phyloP scores from a whole-genome alignment of 2,329 filamentous ascomycete species.

The Neonectria hederae region DNA sequence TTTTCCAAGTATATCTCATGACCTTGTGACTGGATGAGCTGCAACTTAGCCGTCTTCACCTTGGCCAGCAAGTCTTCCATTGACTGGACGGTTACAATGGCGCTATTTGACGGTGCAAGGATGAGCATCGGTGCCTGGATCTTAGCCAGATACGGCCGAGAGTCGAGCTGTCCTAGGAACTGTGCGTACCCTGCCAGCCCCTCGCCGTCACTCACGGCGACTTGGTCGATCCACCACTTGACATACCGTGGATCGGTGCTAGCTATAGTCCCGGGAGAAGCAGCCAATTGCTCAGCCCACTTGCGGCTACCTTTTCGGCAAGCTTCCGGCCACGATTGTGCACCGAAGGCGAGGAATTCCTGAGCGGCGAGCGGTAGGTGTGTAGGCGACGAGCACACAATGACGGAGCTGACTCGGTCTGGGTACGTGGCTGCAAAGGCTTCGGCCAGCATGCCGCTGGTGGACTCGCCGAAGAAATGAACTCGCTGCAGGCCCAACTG shows the following conservation, averaged over 20 bases:
- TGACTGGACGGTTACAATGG: slow-evolving; percentile 10
- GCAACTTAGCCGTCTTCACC: slow-evolving; percentile 1
- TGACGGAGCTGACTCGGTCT: slow-evolving; percentile 13
- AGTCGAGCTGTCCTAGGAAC: slow-evolving; percentile 10
- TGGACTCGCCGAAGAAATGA: slow-evolving; percentile 23
- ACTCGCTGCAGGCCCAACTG: slow-evolving; percentile 8
- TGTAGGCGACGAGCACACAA: slow-evolving; percentile 22
- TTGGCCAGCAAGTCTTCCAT: slow-evolving; percentile 3
- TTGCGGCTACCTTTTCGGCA: slow-evolving; percentile 6
- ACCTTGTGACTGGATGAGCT: slow-evolving; percentile 10
- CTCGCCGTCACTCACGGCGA: slow-evolving; percentile 13
- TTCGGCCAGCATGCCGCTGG: slow-evolving; percentile 23
- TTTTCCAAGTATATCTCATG: slow-evolving; percentile 22
- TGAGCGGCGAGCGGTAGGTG: slow-evolving; percentile 10
- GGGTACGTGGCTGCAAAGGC: slow-evolving; percentile 20
- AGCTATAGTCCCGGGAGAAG: background rate
- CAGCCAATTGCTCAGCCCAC: slow-evolving; percentile 11
- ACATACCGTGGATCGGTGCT: slow-evolving; percentile 3
- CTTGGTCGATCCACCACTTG: slow-evolving; percentile 17
- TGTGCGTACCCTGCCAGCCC: slow-evolving; percentile 18
- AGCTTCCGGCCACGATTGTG: slow-evolving; percentile 16
- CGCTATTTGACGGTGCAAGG: slow-evolving; percentile 15
- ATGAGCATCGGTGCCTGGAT: slow-evolving; percentile 14
- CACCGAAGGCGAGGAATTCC: slow-evolving; percentile 18
- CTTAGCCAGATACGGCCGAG: background rate